phyloP scores from a whole-genome alignment of 768 basidiomycete species.

The Psilocybe subaeruginosa region DNA sequence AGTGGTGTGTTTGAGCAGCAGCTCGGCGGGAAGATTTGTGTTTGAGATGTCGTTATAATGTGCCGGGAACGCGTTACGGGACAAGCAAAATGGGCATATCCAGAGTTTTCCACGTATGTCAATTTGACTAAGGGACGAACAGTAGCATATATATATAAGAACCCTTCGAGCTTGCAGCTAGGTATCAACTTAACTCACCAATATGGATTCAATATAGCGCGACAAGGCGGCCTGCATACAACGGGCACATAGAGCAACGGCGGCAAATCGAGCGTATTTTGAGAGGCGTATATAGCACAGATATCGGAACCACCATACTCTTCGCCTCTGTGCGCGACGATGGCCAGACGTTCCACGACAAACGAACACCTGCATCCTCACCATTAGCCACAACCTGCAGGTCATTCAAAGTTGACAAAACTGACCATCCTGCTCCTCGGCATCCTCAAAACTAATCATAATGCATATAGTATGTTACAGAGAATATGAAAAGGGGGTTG shows the following conservation, averaged over 20 bases:
- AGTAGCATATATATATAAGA: conserved; percentile 10
- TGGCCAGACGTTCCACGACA: conserved; percentile 99
- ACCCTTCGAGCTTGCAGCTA: neutral
- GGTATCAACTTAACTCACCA: conserved; percentile 59
- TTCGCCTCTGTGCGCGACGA: conserved; percentile 97
- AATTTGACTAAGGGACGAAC: conserved; percentile 73
- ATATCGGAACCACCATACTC: conserved; percentile 95
- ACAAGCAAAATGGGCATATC: conserved; percentile 99
- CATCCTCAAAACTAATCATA: conserved; percentile 93
- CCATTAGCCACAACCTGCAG: neutral
- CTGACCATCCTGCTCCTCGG: conserved; percentile 95
- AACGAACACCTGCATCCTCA: conserved; percentile 70
- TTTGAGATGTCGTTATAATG: conserved; percentile 99
- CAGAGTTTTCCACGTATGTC: conserved; percentile 98
- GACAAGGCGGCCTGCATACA: conserved; percentile 97
- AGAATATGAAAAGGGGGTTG: conserved; percentile 5
- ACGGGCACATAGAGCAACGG: conserved; percentile 98
- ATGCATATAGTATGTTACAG: conserved; percentile 8
- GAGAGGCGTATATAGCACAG: conserved; percentile 95
- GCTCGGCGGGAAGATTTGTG: conserved; percentile 94
- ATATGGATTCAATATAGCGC: conserved; percentile 96
- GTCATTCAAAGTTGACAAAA: conserved; percentile 4
- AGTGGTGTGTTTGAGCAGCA: conserved; percentile 97
- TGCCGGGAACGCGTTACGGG: conserved; percentile 95
- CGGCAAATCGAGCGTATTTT: conserved; percentile 92